These are phyloP conservation scores for Ophiocordyceps unilateralis DNA, from an alignment of 2,329 filamentous ascomycete species.

Conservation along the genomic window DNA sequence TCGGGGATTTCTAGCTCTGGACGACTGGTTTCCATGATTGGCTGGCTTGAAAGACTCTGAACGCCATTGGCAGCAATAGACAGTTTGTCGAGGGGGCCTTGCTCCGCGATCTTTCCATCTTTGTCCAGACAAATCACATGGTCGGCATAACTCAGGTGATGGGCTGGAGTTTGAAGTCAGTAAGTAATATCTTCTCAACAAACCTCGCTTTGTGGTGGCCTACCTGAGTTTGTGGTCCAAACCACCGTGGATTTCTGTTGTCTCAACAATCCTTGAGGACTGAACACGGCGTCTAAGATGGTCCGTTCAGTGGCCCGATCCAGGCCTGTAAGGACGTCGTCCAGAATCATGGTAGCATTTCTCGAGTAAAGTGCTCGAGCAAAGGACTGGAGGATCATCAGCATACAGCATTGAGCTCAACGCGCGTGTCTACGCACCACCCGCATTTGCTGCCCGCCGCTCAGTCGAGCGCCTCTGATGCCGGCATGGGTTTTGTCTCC, in stretches of 20 bases:
- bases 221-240: constrained; percentile 11
- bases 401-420: not conserved
- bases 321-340: constrained; percentile 17
- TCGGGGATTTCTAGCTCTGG: constrained; percentile 4
- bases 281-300: constrained; percentile 19
- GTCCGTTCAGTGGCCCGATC: constrained; percentile 19
- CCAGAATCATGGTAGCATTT: constrained; percentile 11
- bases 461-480: constrained; percentile 8
- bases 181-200: not conserved
- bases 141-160: constrained; percentile 9
- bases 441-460: constrained; percentile 11
- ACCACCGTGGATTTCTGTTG: constrained; percentile 9
- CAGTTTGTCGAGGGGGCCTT: constrained; percentile 6
- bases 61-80: constrained; percentile 1
- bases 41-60: constrained; percentile 1
- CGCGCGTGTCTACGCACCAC: constrained; percentile 5
- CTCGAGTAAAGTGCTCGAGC: constrained; percentile 10
- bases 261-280: constrained; percentile 12
- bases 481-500: constrained; percentile 9
- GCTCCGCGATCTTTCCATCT: constrained; percentile 7
- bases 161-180: constrained; percentile 1
- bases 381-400: constrained; percentile 4
- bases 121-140: constrained; percentile 8
- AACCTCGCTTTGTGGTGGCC: not conserved
- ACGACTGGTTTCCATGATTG: not conserved